Conservation (phyloP, 2,329 filamentous ascomycete genomes). For the Phaeosphaeriaceae sp. region DNA sequence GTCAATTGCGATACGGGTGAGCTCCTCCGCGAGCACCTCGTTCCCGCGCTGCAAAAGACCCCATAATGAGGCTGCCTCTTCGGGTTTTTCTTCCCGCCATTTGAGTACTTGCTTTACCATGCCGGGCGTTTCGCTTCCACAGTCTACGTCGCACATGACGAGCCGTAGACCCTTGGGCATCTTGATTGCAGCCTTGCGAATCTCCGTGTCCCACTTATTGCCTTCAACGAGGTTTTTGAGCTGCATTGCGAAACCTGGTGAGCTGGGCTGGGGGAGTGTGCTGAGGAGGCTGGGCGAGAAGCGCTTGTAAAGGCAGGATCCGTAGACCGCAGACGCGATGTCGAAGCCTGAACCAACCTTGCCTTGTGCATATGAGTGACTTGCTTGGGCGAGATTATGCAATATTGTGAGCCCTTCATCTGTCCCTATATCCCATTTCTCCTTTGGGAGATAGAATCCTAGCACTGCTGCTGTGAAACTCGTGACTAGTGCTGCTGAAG, state of each 20-base stretch:
- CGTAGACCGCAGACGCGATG: constrained; percentile 89
- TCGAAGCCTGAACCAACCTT: constrained; percentile 97
- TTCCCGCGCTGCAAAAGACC: constrained; percentile 75
- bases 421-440: constrained; percentile 63
- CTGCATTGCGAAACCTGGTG: constrained; percentile 68
- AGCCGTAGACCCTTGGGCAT: constrained; percentile 77
- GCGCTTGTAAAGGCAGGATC: constrained; percentile 87
- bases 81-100: constrained; percentile 73
- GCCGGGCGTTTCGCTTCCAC: constrained; percentile 87
- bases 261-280: constrained; percentile 69
- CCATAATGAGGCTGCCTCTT: constrained; percentile 75
- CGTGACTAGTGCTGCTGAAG: constrained; percentile 92
- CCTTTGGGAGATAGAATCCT: constrained; percentile 70
- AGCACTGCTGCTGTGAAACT: constrained; percentile 80
- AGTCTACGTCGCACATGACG: constrained; percentile 95
- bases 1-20: constrained; percentile 60
- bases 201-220: constrained; percentile 77
- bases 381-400: constrained; percentile 92
- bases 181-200: constrained; percentile 70
- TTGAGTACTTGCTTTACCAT: constrained; percentile 93
- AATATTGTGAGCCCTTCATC: constrained; percentile 65
- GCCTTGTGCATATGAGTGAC: constrained; percentile 94
- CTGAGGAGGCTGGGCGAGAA: constrained; percentile 82
- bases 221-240: constrained; percentile 70
- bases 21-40: constrained; percentile 68